Percentiles rank a stretch among this genome's conserved stretches.
Conservation (phyloP, 768 basidiomycete species). For the Agaricus subrufescens region DNA sequence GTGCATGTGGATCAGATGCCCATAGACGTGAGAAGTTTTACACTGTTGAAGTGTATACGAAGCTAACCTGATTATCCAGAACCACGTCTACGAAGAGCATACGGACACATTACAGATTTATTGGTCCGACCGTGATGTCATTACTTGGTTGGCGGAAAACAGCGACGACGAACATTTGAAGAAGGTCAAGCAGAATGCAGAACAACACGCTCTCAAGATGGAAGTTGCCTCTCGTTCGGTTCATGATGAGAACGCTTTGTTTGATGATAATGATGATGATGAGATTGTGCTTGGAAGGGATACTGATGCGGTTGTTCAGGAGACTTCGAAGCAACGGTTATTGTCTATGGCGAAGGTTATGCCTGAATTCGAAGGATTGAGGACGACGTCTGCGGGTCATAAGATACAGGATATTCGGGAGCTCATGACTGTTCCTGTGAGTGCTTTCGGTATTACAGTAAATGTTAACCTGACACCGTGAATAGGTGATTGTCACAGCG, state of each 20-base stretch:
- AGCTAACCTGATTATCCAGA: conserved; percentile 38
- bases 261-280: conserved; percentile 81
- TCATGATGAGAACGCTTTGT: conserved; percentile 83
- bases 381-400: conserved; percentile 71
- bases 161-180: conserved; percentile 94
- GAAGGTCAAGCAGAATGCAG: conserved; percentile 90
- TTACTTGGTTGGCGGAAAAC: conserved; percentile 91
- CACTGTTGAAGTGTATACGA: not conserved
- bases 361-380: conserved; percentile 82
- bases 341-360: conserved; percentile 72
- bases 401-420: conserved; percentile 94
- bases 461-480: conserved; percentile 10
- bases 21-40: conserved; percentile 64
- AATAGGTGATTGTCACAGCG: conserved; percentile 88
- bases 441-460: conserved; percentile 20
- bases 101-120: conserved; percentile 89
- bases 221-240: conserved; percentile 82
- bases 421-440: conserved; percentile 88
- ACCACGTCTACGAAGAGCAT: conserved; percentile 96
- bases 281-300: conserved; percentile 74
- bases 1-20: conserved; percentile 99
- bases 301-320: conserved; percentile 27
- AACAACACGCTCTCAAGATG: conserved; percentile 89
- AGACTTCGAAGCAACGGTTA: conserved; percentile 72
- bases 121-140: conserved; percentile 93